A percentile compares a stretch with the other conserved stretches of the same genome.
phyloP scores from a whole-genome alignment of 148 eudicot genomes.

The Suaeda aralocaspica region DNA sequence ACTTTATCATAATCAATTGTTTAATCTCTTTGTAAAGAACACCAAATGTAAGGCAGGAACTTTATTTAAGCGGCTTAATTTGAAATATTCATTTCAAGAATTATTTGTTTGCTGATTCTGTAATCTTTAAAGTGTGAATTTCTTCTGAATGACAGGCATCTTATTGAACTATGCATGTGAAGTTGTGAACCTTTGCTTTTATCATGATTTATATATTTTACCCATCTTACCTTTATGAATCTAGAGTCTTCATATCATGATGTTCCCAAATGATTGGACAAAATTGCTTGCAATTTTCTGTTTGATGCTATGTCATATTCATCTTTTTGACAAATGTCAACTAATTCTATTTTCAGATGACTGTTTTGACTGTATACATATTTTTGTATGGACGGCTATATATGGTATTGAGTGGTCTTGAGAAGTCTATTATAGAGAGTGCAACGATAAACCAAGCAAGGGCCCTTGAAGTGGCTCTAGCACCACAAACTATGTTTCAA shows the following conservation, averaged over 20 bases:
- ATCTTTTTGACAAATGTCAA: not conserved
- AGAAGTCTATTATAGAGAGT: slow-evolving; percentile 60
- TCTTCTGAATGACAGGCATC: too few species aligned
- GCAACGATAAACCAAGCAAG: slow-evolving; percentile 46
- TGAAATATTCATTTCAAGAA: too few species aligned
- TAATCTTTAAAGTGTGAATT: too few species aligned
- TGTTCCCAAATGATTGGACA: not conserved
- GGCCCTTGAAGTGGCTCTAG: slow-evolving; percentile 81
- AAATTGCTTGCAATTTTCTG: too few species aligned
- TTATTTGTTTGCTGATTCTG: too few species aligned
- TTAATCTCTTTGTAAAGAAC: too few species aligned
- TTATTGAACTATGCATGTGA: too few species aligned
- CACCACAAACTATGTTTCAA: slow-evolving; percentile 78
- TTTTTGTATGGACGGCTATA: slow-evolving; percentile 85
- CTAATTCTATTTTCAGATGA: slow-evolving; percentile 52
- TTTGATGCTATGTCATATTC: too few species aligned
- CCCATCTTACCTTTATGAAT: not conserved
- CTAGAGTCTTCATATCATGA: not conserved
- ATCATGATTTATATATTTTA: not conserved
- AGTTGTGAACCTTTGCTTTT: too few species aligned
- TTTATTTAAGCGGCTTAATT: too few species aligned
- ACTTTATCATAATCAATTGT: too few species aligned
- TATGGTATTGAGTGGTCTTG: slow-evolving; percentile 88
- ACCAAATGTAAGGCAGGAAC: too few species aligned
- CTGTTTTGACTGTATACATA: slow-evolving; percentile 78